Conservation (phyloP, 1,284 basidiomycete species). For the Cystobasidiaceae sp. region DNA sequence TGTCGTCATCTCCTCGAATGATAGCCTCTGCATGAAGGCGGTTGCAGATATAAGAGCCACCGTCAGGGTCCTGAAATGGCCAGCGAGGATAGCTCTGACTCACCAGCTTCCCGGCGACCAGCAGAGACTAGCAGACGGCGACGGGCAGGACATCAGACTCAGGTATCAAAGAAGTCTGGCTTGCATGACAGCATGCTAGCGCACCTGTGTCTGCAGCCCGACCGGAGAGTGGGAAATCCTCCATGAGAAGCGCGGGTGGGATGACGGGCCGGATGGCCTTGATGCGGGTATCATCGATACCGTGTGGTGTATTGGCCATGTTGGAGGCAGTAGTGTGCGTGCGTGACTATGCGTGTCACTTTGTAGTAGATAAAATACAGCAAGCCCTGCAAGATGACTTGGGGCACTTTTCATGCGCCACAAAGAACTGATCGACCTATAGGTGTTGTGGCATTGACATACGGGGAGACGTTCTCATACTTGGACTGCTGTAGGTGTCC, state of each 20-base stretch:
- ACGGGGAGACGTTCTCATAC: too few relatives aligned
- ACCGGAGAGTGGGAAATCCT: slow-evolving; percentile 65
- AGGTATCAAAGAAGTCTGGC: slow-evolving; percentile 36
- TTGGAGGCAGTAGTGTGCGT: not conserved
- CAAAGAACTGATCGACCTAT: too few relatives aligned
- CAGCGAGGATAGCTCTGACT: slow-evolving; percentile 35
- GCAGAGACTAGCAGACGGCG: slow-evolving; percentile 59
- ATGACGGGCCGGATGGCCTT: slow-evolving; percentile 59
- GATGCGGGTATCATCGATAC: slow-evolving; percentile 76
- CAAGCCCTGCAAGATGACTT: too few relatives aligned
- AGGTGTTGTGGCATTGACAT: too few relatives aligned
- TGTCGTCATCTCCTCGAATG: slow-evolving; percentile 68
- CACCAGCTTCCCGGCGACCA: slow-evolving; percentile 72
- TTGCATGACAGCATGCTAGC: not conserved
- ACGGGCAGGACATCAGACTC: too few relatives aligned
- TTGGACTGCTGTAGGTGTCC: too few relatives aligned
- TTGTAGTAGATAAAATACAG: not conserved
- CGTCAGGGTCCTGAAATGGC: slow-evolving; percentile 9
- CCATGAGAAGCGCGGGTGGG: slow-evolving; percentile 75
- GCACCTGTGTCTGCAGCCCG: slow-evolving; percentile 25
- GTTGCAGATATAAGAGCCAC: too few relatives aligned
- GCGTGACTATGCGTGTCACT: not conserved
- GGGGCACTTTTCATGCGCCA: too few relatives aligned
- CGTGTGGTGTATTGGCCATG: slow-evolving; percentile 23
- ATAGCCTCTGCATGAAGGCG: slow-evolving; percentile 25